Base-by-base conservation (phyloP, 495 filamentous ascomycete genomes). In the Lepidopterella palustris region DNA sequence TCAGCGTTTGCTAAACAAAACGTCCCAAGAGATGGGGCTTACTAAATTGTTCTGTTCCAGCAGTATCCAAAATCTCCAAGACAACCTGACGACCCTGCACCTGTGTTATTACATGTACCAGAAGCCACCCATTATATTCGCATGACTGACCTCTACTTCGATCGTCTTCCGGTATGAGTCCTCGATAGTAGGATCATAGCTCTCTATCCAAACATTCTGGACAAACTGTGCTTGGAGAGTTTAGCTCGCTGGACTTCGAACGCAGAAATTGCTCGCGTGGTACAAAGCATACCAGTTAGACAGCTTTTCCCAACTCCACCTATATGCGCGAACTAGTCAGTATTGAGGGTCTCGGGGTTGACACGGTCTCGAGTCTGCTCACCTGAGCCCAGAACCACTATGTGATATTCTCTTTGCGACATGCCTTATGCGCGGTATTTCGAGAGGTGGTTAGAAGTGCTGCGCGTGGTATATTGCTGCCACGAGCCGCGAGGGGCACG, bases 181-280 rank as follows among this genome's bases (percentile, higher is more conserved):
- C 75, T 98, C 93, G 69, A 98, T 97, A 8, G 93, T 98, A 3
- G 93, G 93, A 73, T 98, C 93, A 75, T 98, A 98, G 72, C 88
- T 92, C 75, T 98, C 93, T 70, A 98, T 96, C 90, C 95, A 98
- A 47, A 96, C 89, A 79, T 97, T 95, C 72, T 97, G 93, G 20
- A 97, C 93, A 73, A 98, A 98, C 82, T 98, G 93, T 62, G 93
- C 93, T 96, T 74, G 68, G 59, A 57, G 61, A 57, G 53, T 56
- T 69, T 58, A 67, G 62, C 58, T 35, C 59, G n/a, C 31, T 23
- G 4, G 11, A 26, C 25, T 3, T 3, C n/a, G 48, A 45, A 8
- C 13, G 42, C 24, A 49, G 29, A 59, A n/a, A n/a, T n/a, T 59
- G 51, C 32, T 26, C 20, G 9, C 9, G 29, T 28, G 21, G 60